Evolutionary conservation across 2,329 filamentous ascomycete genomes (phyloP).

Genomic region (Diaporthe ilicicola): DNA sequence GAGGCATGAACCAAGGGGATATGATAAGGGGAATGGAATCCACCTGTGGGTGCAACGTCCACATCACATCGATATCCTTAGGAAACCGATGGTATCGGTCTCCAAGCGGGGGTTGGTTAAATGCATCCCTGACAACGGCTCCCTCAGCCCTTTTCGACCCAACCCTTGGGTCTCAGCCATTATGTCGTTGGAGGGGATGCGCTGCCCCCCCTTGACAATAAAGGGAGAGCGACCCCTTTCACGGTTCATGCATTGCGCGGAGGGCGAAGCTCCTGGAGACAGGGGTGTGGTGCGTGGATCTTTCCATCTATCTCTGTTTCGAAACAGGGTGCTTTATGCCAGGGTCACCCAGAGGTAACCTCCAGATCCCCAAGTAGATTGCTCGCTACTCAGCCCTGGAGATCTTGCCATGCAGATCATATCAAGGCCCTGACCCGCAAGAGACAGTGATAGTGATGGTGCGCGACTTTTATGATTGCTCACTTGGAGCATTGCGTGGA

Average conservation of each 20-base stretch:
- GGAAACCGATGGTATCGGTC: not conserved
- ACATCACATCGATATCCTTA: not conserved
- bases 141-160: not conserved
- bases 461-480: not conserved
- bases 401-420: not conserved
- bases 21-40: slow-evolving; percentile 14
- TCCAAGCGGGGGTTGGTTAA: not conserved
- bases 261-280: slow-evolving; percentile 17
- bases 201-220: not conserved
- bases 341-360: slow-evolving; percentile 2
- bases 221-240: slow-evolving; percentile 22
- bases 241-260: slow-evolving; percentile 16
- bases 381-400: slow-evolving; percentile 9
- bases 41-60: slow-evolving; percentile 1
- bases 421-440: not conserved
- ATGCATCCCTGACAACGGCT: not conserved
- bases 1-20: slow-evolving; percentile 17
- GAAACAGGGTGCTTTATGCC: slow-evolving; percentile 20
- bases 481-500: not conserved
- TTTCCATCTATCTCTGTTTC: slow-evolving; percentile 15
- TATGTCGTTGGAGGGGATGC: not conserved
- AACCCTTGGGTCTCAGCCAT: not conserved
- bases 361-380: slow-evolving; percentile 18
- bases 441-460: not conserved
- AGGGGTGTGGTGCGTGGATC: slow-evolving; percentile 9